A percentile compares a stretch with the other conserved stretches of the same genome.
Evolutionary conservation across 345 rosid species (phyloP).

Genomic region (Pistacia atlantica): DNA sequence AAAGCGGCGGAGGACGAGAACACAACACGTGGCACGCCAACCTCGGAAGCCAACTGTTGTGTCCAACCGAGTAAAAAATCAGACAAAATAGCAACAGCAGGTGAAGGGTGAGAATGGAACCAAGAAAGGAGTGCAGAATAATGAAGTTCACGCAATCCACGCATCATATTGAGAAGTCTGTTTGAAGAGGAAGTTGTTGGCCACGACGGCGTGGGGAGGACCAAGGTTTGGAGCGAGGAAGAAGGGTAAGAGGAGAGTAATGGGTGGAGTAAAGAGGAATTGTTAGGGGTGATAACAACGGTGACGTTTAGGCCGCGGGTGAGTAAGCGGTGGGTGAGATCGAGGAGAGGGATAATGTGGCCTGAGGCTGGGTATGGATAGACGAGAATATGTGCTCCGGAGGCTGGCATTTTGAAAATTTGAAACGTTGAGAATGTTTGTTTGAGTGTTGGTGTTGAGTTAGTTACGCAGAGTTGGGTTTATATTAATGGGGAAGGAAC

Average conservation of each 20-base stretch:
- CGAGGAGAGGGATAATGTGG: conserved; percentile 73
- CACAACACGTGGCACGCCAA: conserved; percentile 47
- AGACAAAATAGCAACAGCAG: conserved; percentile 60
- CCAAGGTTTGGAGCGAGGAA: conserved; percentile 31
- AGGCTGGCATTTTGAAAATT: not conserved
- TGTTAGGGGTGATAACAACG: conserved; percentile 45
- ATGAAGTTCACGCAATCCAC: conserved; percentile 39
- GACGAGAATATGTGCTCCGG: conserved; percentile 49
- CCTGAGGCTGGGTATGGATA: conserved; percentile 60
- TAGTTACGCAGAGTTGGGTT: not conserved
- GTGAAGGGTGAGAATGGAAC: conserved; percentile 44
- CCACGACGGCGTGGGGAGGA: conserved; percentile 31
- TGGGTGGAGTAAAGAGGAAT: conserved; percentile 40
- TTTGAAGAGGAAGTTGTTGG: not conserved
- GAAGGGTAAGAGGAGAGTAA: conserved; percentile 36
- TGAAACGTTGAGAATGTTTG: not conserved
- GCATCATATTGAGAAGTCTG: conserved; percentile 18
- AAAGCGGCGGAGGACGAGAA: conserved; percentile 62
- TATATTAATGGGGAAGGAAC: not conserved
- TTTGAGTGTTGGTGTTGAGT: not conserved
- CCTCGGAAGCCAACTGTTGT: conserved; percentile 40
- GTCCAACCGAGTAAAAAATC: conserved; percentile 82
- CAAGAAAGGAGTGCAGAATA: conserved; percentile 41
- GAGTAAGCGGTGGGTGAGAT: conserved; percentile 53
- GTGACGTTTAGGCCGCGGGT: conserved; percentile 51